phyloP scores from a whole-genome alignment of 129 eudicot genomes.

The Centella asiatica region DNA sequence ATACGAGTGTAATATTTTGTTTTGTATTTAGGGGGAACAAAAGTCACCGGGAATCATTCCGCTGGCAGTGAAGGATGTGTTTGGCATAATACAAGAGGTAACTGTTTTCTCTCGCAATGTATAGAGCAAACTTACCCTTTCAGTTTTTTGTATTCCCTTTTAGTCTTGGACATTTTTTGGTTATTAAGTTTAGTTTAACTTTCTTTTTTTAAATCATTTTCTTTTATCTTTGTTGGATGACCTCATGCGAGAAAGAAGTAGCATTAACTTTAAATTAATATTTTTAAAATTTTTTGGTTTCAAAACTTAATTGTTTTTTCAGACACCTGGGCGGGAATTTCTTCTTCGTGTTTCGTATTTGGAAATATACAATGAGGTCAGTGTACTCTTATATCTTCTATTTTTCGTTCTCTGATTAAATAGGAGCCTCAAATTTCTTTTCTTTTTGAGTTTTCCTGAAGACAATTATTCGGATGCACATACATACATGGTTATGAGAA shows the following conservation, averaged over 20 bases:
- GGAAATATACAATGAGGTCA: constrained; percentile 90
- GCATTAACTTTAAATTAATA: neutral
- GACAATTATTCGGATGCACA: neutral
- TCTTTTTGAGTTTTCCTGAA: constrained; percentile 1
- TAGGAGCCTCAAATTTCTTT: neutral
- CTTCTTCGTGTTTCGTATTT: constrained; percentile 86
- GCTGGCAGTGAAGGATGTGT: constrained; percentile 88
- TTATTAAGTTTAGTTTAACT: too few species aligned
- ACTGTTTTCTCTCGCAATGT: constrained; percentile 7
- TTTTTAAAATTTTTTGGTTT: neutral
- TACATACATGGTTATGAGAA: neutral
- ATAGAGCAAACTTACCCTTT: neutral
- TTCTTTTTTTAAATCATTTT: too few species aligned
- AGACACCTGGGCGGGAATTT: constrained; percentile 90
- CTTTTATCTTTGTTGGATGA: neutral
- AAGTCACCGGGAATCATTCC: constrained; percentile 92
- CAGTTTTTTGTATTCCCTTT: neutral
- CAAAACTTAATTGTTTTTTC: constrained; percentile 23
- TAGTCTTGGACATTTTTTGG: too few species aligned
- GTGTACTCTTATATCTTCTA: constrained; percentile 6
- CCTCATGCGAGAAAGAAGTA: neutral
- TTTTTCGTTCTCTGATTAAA: neutral
- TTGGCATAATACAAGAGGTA: constrained; percentile 90
- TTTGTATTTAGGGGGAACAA: constrained; percentile 65
- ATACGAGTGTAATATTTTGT: constrained; percentile 15